These are phyloP conservation scores for Alloteropsis semialata DNA, from an alignment of 176 grass and related monocot genomes.

Conservation along the genomic window DNA sequence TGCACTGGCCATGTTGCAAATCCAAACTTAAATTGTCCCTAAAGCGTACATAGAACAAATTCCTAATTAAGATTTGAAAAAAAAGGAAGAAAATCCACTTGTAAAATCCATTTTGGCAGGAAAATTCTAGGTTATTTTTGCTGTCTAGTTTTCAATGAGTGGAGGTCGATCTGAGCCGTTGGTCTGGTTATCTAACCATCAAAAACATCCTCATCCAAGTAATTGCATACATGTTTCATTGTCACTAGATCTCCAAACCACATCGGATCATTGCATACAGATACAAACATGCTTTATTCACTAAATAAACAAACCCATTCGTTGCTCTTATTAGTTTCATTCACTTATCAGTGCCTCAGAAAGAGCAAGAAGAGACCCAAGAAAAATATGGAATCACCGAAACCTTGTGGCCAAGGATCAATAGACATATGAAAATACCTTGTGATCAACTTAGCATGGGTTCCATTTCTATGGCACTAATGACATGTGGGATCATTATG, in stretches of 20 bases:
- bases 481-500: too few species aligned
- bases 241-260: neutral
- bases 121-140: neutral
- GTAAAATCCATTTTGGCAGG: neutral
- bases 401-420: neutral
- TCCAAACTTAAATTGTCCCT: neutral
- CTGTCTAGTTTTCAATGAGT: neutral
- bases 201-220: too few species aligned
- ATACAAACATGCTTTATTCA: neutral
- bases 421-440: too few species aligned
- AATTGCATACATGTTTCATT: neutral
- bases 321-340: neutral
- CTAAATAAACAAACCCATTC: neutral
- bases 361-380: neutral
- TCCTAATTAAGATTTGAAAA: neutral
- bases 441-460: too few species aligned
- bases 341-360: neutral
- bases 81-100: neutral
- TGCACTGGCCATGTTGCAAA: neutral
- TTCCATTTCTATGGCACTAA: too few species aligned
- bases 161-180: neutral
- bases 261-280: neutral
- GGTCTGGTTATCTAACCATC: neutral
- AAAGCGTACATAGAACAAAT: neutral
- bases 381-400: neutral